These are phyloP conservation scores for Pavlovales sp. DNA, from an alignment of 208 protist genomes.

Conservation along the genomic window DNA sequence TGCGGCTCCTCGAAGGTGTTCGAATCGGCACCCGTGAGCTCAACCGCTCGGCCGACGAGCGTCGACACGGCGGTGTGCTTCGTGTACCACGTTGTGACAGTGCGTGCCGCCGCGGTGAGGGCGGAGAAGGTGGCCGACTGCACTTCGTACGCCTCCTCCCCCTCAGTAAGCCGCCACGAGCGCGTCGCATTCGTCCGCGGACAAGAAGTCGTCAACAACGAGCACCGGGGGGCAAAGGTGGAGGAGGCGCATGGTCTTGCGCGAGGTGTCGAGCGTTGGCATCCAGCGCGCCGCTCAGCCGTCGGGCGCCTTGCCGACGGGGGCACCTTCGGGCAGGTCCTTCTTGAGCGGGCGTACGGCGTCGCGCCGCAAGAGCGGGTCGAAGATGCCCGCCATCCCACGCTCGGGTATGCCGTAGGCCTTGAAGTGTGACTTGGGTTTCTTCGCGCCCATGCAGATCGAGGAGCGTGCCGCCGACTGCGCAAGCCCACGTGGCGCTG, in stretches of 20 bases:
- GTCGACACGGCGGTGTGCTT: neutral
- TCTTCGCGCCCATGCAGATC: neutral
- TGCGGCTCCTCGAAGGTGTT: constrained; percentile 20
- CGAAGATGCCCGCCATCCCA: neutral
- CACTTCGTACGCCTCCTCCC: neutral
- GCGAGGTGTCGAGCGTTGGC: neutral
- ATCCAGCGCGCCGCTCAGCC: neutral
- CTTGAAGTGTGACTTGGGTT: neutral
- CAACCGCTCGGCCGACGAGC: neutral
- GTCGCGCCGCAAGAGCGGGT: neutral
- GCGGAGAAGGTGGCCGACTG: neutral
- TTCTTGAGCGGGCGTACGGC: neutral
- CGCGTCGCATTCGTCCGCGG: neutral
- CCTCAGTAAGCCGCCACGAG: neutral
- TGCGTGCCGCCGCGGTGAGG: constrained; percentile 14
- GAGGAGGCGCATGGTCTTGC: neutral
- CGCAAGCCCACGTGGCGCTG: too few relatives aligned
- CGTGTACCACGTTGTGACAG: neutral
- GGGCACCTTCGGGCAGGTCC: neutral
- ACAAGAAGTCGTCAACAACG: constrained; percentile 8
- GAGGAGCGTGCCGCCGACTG: too few relatives aligned
- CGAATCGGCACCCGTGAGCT: neutral
- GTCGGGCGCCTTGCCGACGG: neutral
- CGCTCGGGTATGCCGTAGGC: neutral
- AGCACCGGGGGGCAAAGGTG: neutral